Evolutionary conservation across 2,329 filamentous ascomycete genomes (phyloP).

Genomic region (Domatiomyces globalis): DNA sequence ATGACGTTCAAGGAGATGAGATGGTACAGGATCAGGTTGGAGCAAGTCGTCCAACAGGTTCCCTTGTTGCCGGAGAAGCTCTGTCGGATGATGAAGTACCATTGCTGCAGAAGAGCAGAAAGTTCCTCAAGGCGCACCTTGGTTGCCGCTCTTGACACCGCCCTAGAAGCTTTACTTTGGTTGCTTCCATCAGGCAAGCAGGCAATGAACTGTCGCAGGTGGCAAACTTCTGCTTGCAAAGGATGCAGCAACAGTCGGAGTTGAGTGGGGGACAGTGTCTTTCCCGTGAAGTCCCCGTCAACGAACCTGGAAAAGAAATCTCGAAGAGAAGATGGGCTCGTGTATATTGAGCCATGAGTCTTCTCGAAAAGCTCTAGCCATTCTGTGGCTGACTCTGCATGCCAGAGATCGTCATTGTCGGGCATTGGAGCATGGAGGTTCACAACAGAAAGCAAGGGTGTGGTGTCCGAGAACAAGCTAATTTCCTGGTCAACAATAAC

Average conservation of each 20-base stretch:
- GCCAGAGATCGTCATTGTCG: constrained; percentile 49
- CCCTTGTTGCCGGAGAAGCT: constrained; percentile 42
- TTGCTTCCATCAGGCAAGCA: constrained; percentile 44
- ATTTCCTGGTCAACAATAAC: constrained; percentile 61
- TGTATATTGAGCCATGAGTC: constrained; percentile 39
- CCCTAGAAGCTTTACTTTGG: constrained; percentile 27
- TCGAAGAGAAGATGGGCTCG: constrained; percentile 35
- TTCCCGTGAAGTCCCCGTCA: constrained; percentile 44
- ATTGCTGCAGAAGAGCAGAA: constrained; percentile 48
- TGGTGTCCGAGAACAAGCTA: constrained; percentile 50
- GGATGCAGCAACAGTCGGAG: constrained; percentile 55
- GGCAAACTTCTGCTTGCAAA: constrained; percentile 50
- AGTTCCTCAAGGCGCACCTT: constrained; percentile 49
- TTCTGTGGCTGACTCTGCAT: constrained; percentile 41
- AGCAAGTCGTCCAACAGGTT: constrained; percentile 45
- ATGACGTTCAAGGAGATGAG: constrained; percentile 55
- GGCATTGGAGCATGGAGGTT: constrained; percentile 54
- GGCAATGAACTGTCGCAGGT: constrained; percentile 50
- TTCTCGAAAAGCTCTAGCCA: constrained; percentile 49
- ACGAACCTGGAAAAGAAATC: constrained; percentile 56
- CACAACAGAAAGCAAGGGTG: constrained; percentile 49
- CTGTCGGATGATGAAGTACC: constrained; percentile 50
- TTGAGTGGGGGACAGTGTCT: constrained; percentile 39
- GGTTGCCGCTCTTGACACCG: constrained; percentile 47
- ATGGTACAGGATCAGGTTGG: constrained; percentile 56